These are phyloP conservation scores for Mortierella sp. DNA, from an alignment of 371 early-diverging fungal species.

Conservation along the genomic window DNA sequence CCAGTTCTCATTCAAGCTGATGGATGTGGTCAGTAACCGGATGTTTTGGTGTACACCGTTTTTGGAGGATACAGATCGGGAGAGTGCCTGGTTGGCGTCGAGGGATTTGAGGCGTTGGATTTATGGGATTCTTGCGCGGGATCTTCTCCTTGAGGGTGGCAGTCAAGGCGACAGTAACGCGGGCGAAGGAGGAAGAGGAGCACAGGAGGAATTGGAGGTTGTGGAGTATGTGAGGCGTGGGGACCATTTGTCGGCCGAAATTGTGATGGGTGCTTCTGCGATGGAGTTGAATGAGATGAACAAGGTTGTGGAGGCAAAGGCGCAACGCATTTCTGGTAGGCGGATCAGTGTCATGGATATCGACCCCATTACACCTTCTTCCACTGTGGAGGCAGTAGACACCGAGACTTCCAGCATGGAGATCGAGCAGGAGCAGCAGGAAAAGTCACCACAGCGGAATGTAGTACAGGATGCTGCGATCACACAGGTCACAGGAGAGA, in stretches of 20 bases:
- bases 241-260: conserved; percentile 52
- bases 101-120: conserved; percentile 62
- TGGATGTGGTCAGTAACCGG: conserved; percentile 61
- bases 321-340: background rate
- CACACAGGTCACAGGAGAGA: background rate
- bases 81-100: conserved; percentile 65
- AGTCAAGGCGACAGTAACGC: background rate
- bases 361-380: background rate
- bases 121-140: conserved; percentile 56
- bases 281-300: conserved; percentile 39
- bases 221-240: conserved; percentile 56
- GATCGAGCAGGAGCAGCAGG: background rate
- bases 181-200: background rate
- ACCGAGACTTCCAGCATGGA: conserved; percentile 19
- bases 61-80: conserved; percentile 66
- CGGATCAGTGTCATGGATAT: conserved; percentile 46
- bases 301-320: conserved; percentile 17
- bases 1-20: conserved; percentile 59
- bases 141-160: conserved; percentile 6
- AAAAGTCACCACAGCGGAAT: background rate
- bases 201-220: conserved; percentile 22
- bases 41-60: conserved; percentile 71
- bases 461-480: background rate
- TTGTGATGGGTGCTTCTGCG: conserved; percentile 32
- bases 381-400: background rate